Percentiles rank a stretch among this genome's conserved stretches.
These are phyloP conservation scores for Phragmites australis DNA, from an alignment of 176 grass and related monocot species.

Conservation along the genomic window DNA sequence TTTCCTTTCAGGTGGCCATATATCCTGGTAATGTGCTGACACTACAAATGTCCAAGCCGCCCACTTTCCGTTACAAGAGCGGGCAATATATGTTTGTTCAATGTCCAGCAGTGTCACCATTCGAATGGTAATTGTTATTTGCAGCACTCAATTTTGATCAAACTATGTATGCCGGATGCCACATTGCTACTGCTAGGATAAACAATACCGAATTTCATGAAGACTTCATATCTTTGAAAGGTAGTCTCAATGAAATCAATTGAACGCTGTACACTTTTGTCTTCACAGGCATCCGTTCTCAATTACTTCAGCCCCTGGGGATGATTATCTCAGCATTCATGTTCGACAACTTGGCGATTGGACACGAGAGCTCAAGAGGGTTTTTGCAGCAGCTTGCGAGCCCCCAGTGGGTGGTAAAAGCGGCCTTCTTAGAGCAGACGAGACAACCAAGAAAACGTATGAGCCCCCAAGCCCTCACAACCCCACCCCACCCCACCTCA, in stretches of 20 bases:
- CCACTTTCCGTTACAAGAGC: conserved; percentile 86
- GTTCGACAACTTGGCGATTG: conserved; percentile 96
- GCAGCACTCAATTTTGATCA: background rate
- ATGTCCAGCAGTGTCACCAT: conserved; percentile 90
- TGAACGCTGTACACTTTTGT: conserved; percentile 20
- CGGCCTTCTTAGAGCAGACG: conserved; percentile 92
- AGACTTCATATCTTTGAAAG: conserved; percentile 3
- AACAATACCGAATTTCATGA: conserved; percentile 12
- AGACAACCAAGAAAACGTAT: conserved; percentile 89
- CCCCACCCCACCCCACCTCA: background rate
- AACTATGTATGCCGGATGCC: background rate
- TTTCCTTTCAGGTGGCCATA: conserved; percentile 74
- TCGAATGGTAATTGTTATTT: conserved; percentile 77
- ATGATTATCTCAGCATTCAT: conserved; percentile 92
- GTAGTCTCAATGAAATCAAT: background rate
- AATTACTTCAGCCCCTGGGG: conserved; percentile 92
- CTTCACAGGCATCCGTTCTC: conserved; percentile 95
- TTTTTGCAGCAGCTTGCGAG: conserved; percentile 85
- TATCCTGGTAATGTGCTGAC: conserved; percentile 98
- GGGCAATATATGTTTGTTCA: conserved; percentile 99
- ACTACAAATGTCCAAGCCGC: conserved; percentile 91
- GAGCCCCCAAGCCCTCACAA: background rate
- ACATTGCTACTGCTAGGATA: background rate
- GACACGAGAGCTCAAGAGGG: conserved; percentile 89
- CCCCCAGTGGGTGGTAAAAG: conserved; percentile 87